These are phyloP conservation scores for Oxytropis ochrocephala DNA, from an alignment of 306 rosid species.

Conservation along the genomic window DNA sequence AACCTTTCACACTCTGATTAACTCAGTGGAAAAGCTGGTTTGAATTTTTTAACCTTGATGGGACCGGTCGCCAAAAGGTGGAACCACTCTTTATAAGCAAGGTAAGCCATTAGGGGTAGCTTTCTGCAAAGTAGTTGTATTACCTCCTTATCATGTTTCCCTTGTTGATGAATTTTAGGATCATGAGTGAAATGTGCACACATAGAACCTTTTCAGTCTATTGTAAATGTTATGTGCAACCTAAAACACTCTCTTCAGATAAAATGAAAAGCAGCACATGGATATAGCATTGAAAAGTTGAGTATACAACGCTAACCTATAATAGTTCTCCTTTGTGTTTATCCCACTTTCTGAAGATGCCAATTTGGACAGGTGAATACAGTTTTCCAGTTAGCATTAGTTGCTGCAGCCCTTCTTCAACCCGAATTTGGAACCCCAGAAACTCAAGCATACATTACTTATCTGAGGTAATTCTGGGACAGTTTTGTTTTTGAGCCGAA, in stretches of 20 bases:
- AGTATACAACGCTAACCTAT: neutral
- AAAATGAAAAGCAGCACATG: neutral
- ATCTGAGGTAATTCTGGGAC: conserved; percentile 45
- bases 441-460: conserved; percentile 52
- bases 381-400: conserved; percentile 78
- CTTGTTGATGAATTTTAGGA: conserved; percentile 1
- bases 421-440: conserved; percentile 85
- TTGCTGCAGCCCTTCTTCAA: conserved; percentile 80
- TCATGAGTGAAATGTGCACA: neutral
- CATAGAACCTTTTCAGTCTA: neutral
- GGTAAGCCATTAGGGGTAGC: conserved; percentile 37
- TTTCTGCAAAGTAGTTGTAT: conserved; percentile 3
- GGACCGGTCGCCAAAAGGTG: conserved; percentile 59
- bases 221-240: neutral
- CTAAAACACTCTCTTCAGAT: neutral
- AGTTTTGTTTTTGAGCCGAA: neutral
- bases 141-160: neutral
- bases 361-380: conserved; percentile 66
- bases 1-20: conserved; percentile 15
- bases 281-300: neutral
- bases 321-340: neutral
- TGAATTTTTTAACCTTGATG: conserved; percentile 76
- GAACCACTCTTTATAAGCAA: conserved; percentile 90
- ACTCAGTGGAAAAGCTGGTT: conserved; percentile 79
- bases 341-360: conserved; percentile 7